Base-by-base conservation (phyloP, 2,329 filamentous ascomycete species). In the Colletotrichum musicola region DNA sequence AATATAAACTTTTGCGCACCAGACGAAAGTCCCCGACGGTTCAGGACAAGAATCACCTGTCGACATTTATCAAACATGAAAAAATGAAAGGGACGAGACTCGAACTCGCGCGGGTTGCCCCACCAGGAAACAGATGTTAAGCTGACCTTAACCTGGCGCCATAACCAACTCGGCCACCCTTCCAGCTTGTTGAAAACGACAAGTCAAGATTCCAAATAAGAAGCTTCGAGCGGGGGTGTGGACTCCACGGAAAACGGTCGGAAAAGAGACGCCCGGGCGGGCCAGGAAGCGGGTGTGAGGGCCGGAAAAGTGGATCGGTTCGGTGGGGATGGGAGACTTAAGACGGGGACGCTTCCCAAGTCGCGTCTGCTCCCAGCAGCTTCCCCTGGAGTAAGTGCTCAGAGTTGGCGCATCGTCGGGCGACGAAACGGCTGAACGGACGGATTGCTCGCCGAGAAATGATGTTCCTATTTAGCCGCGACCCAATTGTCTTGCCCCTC, bases 401-500 rank as follows among this genome's bases (percentile, higher is more conserved):
- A 27, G 20, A 12, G 4, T n/a, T 13, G 22, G 22, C 49, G 49
- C 18, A 51, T 18, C 9, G 13, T n/a, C 13, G 22, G 20, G 12
- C 46, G 12, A 18, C 9, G 44, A 20, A 20, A 63, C 35, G 35
- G 53, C 53, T 58, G 35, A 44, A 58, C 42, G 46, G 46, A 44
- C 44, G 46, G 35, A 46, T 10, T 50, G 51, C 9, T 49, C 20
- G 10, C 51, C 16, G 54, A 51, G 44, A 40, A 18, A 14, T 16
- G n/a, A 22, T 42, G 16, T 51, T 54, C 47, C 40, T 55, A 68
- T 68, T 68, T 68, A 68, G 65, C 65, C 65, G 65, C 62, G 42
- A 65, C 51, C 42, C 53, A 14, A 57, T 13, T n/a, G 13, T 10
- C n/a, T 44, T 46, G 57, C 64, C 61, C 54, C 64, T 53, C 62